Evolutionary conservation across 1,284 basidiomycete genomes (phyloP).

Genomic region (Leccinum variabile): DNA sequence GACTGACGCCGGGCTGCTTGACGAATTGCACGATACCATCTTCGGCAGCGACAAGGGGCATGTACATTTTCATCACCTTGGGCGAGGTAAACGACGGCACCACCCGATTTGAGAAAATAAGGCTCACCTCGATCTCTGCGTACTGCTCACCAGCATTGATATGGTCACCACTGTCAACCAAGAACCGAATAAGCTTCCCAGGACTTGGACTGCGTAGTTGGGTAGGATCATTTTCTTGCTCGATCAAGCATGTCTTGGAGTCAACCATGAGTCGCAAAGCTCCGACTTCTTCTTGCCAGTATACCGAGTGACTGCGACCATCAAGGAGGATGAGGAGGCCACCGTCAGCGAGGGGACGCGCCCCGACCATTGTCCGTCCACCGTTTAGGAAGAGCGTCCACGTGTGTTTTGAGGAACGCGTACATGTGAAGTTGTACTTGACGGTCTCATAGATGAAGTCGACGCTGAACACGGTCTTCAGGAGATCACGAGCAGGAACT

Average conservation of each 20-base stretch:
- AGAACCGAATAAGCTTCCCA: slow-evolving; percentile 93
- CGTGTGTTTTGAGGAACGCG: slow-evolving; percentile 82
- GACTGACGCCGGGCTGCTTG: slow-evolving; percentile 95
- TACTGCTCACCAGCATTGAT: slow-evolving; percentile 95
- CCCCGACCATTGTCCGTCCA: slow-evolving; percentile 86
- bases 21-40: slow-evolving; percentile 96
- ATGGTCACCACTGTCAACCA: slow-evolving; percentile 97
- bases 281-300: slow-evolving; percentile 98
- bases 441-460: slow-evolving; percentile 98
- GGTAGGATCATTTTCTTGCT: slow-evolving; percentile 99
- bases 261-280: slow-evolving; percentile 93
- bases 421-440: slow-evolving; percentile 95
- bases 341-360: slow-evolving; percentile 91
- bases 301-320: slow-evolving; percentile 95
- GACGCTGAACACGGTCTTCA: slow-evolving; percentile 96
- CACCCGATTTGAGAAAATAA: neutral
- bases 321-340: slow-evolving; percentile 91
- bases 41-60: slow-evolving; percentile 95
- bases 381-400: slow-evolving; percentile 99
- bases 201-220: slow-evolving; percentile 96
- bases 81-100: slow-evolving; percentile 21
- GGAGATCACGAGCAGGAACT: slow-evolving; percentile 90
- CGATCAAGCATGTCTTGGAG: slow-evolving; percentile 96
- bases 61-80: slow-evolving; percentile 99
- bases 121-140: slow-evolving; percentile 91